Evolutionary conservation across 192 early-diverging fungal species (phyloP), one percentile per base, ranked within the genome.

Genomic region (Entomortierella beljakovae): DNA sequence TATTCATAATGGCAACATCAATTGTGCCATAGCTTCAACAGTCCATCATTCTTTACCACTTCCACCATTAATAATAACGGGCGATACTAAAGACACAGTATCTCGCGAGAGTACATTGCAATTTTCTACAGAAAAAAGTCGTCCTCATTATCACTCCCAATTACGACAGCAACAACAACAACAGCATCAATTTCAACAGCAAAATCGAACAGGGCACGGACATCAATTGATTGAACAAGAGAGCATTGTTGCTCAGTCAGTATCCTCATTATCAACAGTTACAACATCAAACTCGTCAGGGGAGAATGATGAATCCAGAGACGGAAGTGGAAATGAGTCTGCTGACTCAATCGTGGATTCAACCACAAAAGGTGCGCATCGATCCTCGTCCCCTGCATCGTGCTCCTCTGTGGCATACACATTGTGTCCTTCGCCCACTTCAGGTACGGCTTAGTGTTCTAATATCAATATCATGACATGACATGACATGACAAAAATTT

Each of bases 1-100:
- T 5, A 77, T 77, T 16, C 74, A 77, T 42, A 77, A 77, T 43
- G 55, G 56, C 51, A 77, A 77, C 34, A 77, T 77, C 48, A 77
- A 77, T 48, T 52, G 22, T 16, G 74, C 67, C 9, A 16, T 77
- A 20, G 74, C 71, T 10, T 53, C 74, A 37, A 77, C 60, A 25
- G 51, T 54, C 53, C 57, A 69, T 34, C 74, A 77, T 49, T 69
- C 66, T 38, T 46, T 66, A 34, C 51, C 74, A 2, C 13, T 68
- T 22, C 64, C 64, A 9, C 60, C 65, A 6, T 32, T 62, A 25
- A 52, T 38, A 33, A 53, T 20, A 32, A 10, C 26, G 26, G 35
- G 20, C 10, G 59, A 62, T 29, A 63, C 28, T 33, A 48, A 59
- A 35, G 57, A 57, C 40, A 32, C 37, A 25, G 32, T 51, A 48